A percentile compares a stretch with the other conserved stretches of the same genome.
phyloP scores from a whole-genome alignment of 768 basidiomycete species.

The Hericium erinaceus region DNA sequence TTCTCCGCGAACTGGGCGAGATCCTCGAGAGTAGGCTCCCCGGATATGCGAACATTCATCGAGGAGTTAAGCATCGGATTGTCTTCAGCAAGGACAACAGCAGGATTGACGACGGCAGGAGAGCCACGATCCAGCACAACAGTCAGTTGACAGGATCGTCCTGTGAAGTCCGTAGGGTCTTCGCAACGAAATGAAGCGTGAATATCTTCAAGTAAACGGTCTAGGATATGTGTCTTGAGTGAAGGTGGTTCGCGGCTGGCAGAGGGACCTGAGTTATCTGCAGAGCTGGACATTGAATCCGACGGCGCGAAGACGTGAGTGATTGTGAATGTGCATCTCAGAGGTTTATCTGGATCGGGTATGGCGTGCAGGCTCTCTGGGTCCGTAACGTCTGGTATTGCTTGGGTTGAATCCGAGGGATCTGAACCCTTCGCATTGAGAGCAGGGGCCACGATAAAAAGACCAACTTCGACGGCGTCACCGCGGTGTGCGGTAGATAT shows the following conservation, averaged over 20 bases:
- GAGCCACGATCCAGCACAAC: constrained; percentile 56
- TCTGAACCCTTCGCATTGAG: constrained; percentile 1
- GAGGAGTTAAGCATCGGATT: constrained; percentile 40
- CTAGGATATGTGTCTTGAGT: constrained; percentile 47
- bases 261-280: not conserved
- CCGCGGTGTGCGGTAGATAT: constrained; percentile 56
- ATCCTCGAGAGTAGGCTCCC: constrained; percentile 75
- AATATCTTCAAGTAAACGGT: constrained; percentile 50
- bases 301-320: constrained; percentile 34
- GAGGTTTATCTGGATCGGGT: constrained; percentile 25
- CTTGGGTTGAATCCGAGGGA: constrained; percentile 1
- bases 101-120: constrained; percentile 31
- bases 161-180: constrained; percentile 32
- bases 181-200: constrained; percentile 34
- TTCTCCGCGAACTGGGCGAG: constrained; percentile 72
- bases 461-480: constrained; percentile 81
- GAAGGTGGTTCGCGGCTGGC: constrained; percentile 27
- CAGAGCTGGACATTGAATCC: constrained; percentile 3
- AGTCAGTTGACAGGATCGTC: constrained; percentile 49
- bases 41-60: constrained; percentile 39
- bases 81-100: constrained; percentile 31
- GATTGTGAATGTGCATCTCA: constrained; percentile 51
- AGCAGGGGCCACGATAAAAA: constrained; percentile 39
- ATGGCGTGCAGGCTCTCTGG: constrained; percentile 5
- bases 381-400: constrained; percentile 11